Evolutionary conservation across 768 basidiomycete species (phyloP), one percentile per base, ranked within the genome.

Genomic region (Leccinellum albellum): DNA sequence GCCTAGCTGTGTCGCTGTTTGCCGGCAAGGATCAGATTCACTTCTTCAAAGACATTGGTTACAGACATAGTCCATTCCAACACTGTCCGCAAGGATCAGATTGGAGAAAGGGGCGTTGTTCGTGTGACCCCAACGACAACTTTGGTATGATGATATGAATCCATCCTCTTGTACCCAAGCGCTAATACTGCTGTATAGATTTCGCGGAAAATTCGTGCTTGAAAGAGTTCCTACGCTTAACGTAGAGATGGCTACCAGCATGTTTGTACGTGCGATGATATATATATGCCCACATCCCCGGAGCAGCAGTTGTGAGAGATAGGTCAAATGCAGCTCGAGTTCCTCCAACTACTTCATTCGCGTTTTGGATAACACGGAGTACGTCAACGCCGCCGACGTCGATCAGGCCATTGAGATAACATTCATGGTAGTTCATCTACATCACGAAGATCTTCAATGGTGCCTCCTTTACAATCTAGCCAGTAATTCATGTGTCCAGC

Each of bases 1-100:
- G 87, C 53, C 94, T 98, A 56, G 96, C 90, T 32, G 94, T 89
- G 1, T 88, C 95, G 0, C 77, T 98, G 12, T 91, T 98, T 62
- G 88, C 92, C 0, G 81, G 80, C 69, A 94, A 91, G 69, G 88
- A 92, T 17, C 89, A 94, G 72, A 86, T 98, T 35, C 91, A 97
- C 71, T 98, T 92, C 77, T 98, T 98, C 79, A 83, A 88, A 61
- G 94, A 98, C 66, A 91, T 98, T 53, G 95, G 87, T 3, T 98
- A 97, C 70, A 81, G 86, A 32, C 94, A 98, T 65, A 87, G 91
- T 64, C 92, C 94, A 12, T 98, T 98, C 83, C 91, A 94, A 70
- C 93, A 94, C 71, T 94, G 95, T 70, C 88, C 88, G 0, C 83
- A 86, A 72, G 86, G 85, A 21, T 80, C 78, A n/a, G 70, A 81